Evolutionary conservation across 208 protist genomes (phyloP).

Genomic region (Trypanosomatidae sp.): DNA sequence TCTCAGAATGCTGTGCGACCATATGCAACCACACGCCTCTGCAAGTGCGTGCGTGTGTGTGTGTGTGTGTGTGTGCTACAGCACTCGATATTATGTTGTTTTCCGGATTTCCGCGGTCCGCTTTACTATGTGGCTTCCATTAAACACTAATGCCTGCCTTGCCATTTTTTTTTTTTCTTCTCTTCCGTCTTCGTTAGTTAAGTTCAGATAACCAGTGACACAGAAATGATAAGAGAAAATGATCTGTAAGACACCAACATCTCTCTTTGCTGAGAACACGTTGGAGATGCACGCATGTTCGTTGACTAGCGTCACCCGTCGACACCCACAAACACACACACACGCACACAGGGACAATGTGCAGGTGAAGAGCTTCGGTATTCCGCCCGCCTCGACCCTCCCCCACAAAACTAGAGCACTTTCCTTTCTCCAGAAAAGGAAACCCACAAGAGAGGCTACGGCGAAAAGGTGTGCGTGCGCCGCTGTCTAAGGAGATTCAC

Average conservation of each 20-base stretch:
- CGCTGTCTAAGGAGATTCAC: background rate
- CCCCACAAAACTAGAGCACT: background rate
- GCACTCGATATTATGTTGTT: background rate
- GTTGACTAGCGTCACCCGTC: background rate
- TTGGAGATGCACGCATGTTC: background rate
- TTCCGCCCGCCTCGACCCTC: background rate
- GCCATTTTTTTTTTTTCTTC: background rate
- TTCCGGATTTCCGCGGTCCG: background rate
- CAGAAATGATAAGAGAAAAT: background rate
- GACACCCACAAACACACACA: background rate
- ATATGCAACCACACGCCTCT: background rate
- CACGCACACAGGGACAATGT: background rate
- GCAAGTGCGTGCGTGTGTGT: too few species aligned
- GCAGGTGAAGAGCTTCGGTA: background rate
- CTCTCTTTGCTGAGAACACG: background rate
- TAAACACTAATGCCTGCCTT: background rate
- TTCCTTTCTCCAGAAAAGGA: background rate
- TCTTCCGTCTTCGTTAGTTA: conserved; percentile 1
- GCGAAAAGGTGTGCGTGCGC: background rate
- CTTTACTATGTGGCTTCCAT: background rate
- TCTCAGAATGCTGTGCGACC: background rate
- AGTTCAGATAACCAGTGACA: background rate
- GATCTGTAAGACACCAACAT: background rate
- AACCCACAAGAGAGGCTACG: background rate
- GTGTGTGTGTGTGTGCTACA: background rate